A percentile compares a stretch with the other conserved stretches of the same genome.
phyloP scores from a whole-genome alignment of 192 early-diverging fungal species.

The Jimgerdemannia flammicorona region DNA sequence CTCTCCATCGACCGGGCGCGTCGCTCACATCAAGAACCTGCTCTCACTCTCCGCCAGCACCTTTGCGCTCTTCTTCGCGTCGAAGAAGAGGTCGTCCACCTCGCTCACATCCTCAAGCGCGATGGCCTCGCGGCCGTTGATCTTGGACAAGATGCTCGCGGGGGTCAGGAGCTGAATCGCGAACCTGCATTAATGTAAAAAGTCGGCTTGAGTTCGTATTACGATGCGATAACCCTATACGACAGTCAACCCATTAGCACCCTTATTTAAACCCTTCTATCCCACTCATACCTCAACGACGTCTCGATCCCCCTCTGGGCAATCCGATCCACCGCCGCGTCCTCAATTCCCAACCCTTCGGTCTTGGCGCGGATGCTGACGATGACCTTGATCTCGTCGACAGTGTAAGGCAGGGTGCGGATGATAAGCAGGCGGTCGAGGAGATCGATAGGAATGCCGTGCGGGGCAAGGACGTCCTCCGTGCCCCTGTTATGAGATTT shows the following conservation, averaged over 20 bases:
- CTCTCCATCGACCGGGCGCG: no score
- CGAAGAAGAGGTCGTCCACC: conserved; percentile 81
- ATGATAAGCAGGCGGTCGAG: conserved; percentile 97
- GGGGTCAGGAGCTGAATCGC: conserved; percentile 95
- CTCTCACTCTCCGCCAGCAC: conserved; percentile 45
- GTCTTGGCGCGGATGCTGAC: conserved; percentile 91
- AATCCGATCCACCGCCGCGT: conserved; percentile 75
- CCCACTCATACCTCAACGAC: conserved; percentile 88
- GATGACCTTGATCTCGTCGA: conserved; percentile 89
- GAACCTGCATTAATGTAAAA: no score
- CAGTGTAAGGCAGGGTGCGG: conserved; percentile 88
- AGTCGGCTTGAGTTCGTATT: no score
- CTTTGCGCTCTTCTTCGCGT: conserved; percentile 79
- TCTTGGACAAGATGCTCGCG: conserved; percentile 79
- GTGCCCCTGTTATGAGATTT: conserved; percentile 58
- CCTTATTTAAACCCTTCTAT: no score
- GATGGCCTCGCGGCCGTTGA: conserved; percentile 82
- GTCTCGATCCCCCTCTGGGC: conserved; percentile 85
- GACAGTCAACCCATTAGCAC: no score
- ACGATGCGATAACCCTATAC: no score
- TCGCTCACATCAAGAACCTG: no score
- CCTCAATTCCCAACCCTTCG: conserved; percentile 75
- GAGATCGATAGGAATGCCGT: conserved; percentile 96
- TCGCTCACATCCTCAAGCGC: conserved; percentile 85
- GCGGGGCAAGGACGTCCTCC: conserved; percentile 72